Evolutionary conservation across 148 eudicot genomes (phyloP).

Genomic region (Rhododendron molle): DNA sequence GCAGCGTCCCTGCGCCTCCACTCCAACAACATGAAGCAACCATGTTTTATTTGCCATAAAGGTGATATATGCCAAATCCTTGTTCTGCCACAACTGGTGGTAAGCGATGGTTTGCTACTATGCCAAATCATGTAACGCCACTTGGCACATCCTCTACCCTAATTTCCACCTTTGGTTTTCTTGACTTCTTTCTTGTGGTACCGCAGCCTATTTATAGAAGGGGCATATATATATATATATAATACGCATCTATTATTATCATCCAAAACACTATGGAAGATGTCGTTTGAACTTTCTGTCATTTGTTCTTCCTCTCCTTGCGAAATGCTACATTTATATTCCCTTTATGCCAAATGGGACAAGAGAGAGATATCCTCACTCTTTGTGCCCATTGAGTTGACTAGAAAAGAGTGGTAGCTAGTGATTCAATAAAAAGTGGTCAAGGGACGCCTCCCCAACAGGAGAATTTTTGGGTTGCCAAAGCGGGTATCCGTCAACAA

Average conservation of each 20-base stretch:
- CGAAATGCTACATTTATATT: not conserved
- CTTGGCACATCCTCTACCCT: conserved; percentile 1
- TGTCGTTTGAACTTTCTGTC: not conserved
- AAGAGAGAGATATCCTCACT: not conserved
- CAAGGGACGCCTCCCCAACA: not conserved
- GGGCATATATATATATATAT: not conserved
- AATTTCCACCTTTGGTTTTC: not conserved
- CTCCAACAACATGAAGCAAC: not conserved
- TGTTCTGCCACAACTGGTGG: not conserved
- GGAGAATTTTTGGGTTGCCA: too few species aligned
- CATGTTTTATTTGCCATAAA: not conserved
- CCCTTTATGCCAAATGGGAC: not conserved
- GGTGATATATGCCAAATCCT: not conserved
- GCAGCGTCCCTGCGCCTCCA: not conserved
- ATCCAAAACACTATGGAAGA: not conserved
- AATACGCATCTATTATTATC: not conserved
- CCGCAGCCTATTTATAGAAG: not conserved
- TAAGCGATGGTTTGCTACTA: not conserved
- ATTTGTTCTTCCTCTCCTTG: not conserved
- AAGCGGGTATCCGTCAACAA: too few species aligned
- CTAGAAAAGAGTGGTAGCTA: not conserved
- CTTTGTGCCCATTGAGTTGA: not conserved
- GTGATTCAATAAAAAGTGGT: not conserved
- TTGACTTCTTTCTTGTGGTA: not conserved
- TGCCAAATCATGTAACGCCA: not conserved